Evolutionary conservation across 2,329 filamentous ascomycete species (phyloP).

Genomic region (Verticillium albo-atrum): DNA sequence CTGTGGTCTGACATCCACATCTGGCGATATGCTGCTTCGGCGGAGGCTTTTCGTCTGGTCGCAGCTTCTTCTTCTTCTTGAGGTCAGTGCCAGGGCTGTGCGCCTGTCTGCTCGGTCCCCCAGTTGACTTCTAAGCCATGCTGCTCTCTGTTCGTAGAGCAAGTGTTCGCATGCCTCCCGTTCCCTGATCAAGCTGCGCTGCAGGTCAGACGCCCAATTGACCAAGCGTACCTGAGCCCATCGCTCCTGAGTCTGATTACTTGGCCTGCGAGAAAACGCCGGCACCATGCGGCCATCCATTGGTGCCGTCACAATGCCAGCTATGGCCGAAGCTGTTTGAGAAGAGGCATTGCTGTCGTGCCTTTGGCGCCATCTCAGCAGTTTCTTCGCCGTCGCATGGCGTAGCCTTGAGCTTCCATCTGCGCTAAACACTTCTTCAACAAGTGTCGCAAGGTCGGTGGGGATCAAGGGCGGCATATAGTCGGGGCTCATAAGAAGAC

Average conservation of each 20-base stretch:
- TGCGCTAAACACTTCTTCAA: slow-evolving; percentile 71
- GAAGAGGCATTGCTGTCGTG: slow-evolving; percentile 20
- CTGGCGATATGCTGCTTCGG: neutral
- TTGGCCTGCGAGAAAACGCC: slow-evolving; percentile 7
- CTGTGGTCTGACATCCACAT: slow-evolving; percentile 26
- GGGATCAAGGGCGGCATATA: slow-evolving; percentile 76
- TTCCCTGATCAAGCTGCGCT: slow-evolving; percentile 70
- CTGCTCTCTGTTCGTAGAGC: slow-evolving; percentile 47
- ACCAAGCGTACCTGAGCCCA: slow-evolving; percentile 58
- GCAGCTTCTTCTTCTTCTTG: neutral
- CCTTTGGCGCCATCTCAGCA: slow-evolving; percentile 61
- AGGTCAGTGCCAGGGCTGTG: slow-evolving; percentile 2
- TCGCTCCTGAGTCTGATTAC: slow-evolving; percentile 24
- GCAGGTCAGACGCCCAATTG: slow-evolving; percentile 78
- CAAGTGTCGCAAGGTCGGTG: slow-evolving; percentile 68
- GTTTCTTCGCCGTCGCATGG: slow-evolving; percentile 78
- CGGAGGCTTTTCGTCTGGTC: neutral
- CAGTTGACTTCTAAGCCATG: slow-evolving; percentile 64
- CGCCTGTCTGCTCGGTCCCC: slow-evolving; percentile 48
- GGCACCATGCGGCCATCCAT: neutral
- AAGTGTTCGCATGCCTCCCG: slow-evolving; percentile 61
- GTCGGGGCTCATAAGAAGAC: slow-evolving; percentile 85
- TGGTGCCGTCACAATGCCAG: neutral
- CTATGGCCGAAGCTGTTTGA: neutral
- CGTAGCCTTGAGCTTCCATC: slow-evolving; percentile 78